Percentiles rank a stretch among this genome's conserved stretches.
Conservation (phyloP, 106 monocot genomes). For the Platanthera zijinensis region DNA sequence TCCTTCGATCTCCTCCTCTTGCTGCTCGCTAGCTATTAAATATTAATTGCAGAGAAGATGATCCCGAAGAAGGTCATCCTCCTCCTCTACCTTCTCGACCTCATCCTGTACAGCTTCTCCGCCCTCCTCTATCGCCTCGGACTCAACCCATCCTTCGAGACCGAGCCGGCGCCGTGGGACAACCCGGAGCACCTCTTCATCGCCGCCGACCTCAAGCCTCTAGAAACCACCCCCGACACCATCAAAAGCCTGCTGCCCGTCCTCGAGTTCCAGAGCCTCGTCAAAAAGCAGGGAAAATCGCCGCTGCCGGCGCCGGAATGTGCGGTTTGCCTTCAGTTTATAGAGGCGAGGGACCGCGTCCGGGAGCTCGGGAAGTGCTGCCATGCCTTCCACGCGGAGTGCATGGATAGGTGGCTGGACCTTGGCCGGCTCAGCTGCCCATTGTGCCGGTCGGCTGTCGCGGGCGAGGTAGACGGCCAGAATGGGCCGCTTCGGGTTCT, state of each 20-base stretch:
- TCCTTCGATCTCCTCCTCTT: too few species aligned
- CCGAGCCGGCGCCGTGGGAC: not conserved
- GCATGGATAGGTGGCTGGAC: slow-evolving; percentile 40
- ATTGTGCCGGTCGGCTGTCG: slow-evolving; percentile 24
- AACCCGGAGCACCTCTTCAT: not conserved
- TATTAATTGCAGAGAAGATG: not conserved
- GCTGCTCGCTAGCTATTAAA: too few species aligned
- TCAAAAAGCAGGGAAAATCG: too few species aligned
- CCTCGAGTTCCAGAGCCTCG: slow-evolving; percentile 14
- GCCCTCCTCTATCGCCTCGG: not conserved
- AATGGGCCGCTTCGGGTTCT: too few species aligned
- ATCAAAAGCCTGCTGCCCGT: slow-evolving; percentile 24
- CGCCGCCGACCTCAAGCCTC: not conserved
- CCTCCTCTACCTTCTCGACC: slow-evolving; percentile 4
- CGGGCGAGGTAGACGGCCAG: not conserved
- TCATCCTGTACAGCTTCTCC: not conserved
- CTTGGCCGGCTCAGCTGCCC: slow-evolving; percentile 32
- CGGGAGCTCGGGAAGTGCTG: slow-evolving; percentile 35
- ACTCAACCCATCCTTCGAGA: not conserved
- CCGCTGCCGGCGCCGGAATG: slow-evolving; percentile 6
- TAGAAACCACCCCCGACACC: not conserved
- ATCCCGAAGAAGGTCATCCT: not conserved
- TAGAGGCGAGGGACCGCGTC: slow-evolving; percentile 30
- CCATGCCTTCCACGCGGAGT: slow-evolving; percentile 35
- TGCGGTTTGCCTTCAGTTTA: slow-evolving; percentile 18